Base-by-base conservation (phyloP, 305 asterid species). In the Rubia peregrina region DNA sequence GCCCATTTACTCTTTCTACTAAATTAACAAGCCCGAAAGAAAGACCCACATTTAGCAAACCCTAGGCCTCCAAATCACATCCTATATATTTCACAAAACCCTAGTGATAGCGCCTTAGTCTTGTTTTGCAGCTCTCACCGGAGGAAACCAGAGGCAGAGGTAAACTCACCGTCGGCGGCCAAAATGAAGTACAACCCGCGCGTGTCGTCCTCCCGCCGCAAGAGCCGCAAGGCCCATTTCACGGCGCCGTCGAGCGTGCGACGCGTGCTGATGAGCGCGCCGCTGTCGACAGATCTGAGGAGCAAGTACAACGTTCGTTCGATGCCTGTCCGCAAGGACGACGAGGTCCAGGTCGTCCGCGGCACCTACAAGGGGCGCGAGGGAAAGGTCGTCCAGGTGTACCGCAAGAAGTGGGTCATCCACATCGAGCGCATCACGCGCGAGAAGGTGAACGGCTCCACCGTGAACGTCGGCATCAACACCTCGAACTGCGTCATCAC, bases 261-360 rank as follows among this genome's bases (percentile, higher is more conserved):
- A 10, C 90, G 96, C 22, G 89, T 90, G 30, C 65, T 90, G 40
- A 90, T 88, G 97, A 85, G 92, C 79, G 88, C 96, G 9, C 85
- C 92, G 0, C 76, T 88, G n/a, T 84, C 90, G 59, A 53, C 82
- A 55, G 97, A 90, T 55, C 85, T 85, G 42, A 82, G 92, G 16
- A 41, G 90, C 64, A 90, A 90, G 76, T 82, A 90, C 87, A 90
- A 80, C 73, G 95, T 81, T 40, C 81, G 93, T 8, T 88, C 95
- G 30, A 85, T 90, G 89, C 95, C 95, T 12, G 91, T 90, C 0
- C 89, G 97, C 72, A 90, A 90, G 78, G 97, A 90, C 78, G 97
- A 90, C 72, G 95, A 88, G 80, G 95, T 90, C 21, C 91, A 81
- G 81, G 94, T 87, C 3, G 90, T 88, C 33, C 87, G 97, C 4